Base-by-base conservation (phyloP, 441 rosid genomes). In the Populus hybrid region DNA sequence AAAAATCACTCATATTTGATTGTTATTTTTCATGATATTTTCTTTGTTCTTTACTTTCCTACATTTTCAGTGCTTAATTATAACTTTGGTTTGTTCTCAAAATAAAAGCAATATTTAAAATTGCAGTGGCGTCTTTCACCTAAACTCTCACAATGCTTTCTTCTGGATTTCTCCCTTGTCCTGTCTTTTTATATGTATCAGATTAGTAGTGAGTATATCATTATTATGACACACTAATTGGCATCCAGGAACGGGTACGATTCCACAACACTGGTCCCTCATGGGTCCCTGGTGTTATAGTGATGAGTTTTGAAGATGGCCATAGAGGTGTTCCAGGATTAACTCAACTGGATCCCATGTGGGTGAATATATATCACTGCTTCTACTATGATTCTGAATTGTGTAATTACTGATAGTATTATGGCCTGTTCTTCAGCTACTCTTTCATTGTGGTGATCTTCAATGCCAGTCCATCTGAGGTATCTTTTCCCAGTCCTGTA, bases 231-330 rank as follows among this genome's bases (percentile, higher is more conserved):
- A 72, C 63, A 72, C 75, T 66, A n/a, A 21, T 66, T 85, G 82
- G 35, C 70, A 26, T 63, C 40, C 87, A 94, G 98, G 90, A 88
- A 74, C 90, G 99, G 23, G 92, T 93, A 50, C 87, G 84, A 35
- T 93, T 96, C 86, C 94, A 89, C 79, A 96, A 93, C 77, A 88
- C 91, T 10, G 96, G 97, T 69, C 92, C 94, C 61, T 88, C 92
- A 64, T 14, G 69, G 18, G 0, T 66, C 77, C 95, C 90, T 10
- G 99, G 98, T 23, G 87, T 93, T 78, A 91, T 96, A 68, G 96
- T 87, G 79, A 92, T 94, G 94, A 89, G 96, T 86, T 87, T 96
- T 83, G 98, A 96, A 87, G 98, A 93, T 86, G 96, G 96, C 69
- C 83, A 82, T 66, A 84, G 86, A 80, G 94, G 90, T 78, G 77